Conservation (phyloP, 164 flowering plant species). For the Vitis rotundifolia region DNA sequence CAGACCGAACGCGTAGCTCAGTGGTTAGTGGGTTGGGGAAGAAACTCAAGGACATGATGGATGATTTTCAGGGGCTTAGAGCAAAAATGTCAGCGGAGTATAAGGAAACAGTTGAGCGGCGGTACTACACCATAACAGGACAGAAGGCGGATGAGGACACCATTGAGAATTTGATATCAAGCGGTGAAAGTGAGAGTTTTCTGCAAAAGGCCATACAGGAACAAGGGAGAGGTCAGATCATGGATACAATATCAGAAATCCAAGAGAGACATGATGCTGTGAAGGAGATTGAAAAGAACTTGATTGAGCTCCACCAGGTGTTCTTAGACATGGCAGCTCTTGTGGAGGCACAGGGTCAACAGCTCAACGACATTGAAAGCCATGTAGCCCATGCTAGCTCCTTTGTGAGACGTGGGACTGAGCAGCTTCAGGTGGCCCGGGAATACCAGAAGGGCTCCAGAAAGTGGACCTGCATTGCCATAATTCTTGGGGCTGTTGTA, state of each 20-base stretch:
- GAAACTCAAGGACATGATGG: constrained; percentile 36
- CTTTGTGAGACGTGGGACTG: constrained; percentile 30
- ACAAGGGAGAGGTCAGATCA: constrained; percentile 35
- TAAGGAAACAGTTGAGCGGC: constrained; percentile 33
- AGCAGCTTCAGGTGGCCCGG: constrained; percentile 26
- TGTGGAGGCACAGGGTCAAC: constrained; percentile 36
- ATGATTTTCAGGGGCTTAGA: constrained; percentile 28
- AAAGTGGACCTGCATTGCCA: constrained; percentile 30
- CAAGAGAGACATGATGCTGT: constrained; percentile 45
- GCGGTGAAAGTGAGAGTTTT: constrained; percentile 35
- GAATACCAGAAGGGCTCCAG: constrained; percentile 27
- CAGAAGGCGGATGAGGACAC: constrained; percentile 30
- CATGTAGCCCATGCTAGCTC: constrained; percentile 38
- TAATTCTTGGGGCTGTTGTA: constrained; percentile 12
- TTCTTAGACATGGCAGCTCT: constrained; percentile 41
- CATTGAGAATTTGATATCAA: constrained; percentile 32
- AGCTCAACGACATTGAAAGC: constrained; percentile 36
- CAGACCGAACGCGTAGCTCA: constrained; percentile 35
- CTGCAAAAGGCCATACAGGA: constrained; percentile 39
- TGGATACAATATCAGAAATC: constrained; percentile 39
- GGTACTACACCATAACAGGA: constrained; percentile 36
- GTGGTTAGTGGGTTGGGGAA: constrained; percentile 36
- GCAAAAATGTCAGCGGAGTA: constrained; percentile 23
- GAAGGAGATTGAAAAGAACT: constrained; percentile 41
- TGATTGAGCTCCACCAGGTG: constrained; percentile 35